Percentiles rank a stretch among this genome's conserved stretches.
Evolutionary conservation across 2,329 filamentous ascomycete genomes (phyloP).

Genomic region (Fusarium tuaranense): DNA sequence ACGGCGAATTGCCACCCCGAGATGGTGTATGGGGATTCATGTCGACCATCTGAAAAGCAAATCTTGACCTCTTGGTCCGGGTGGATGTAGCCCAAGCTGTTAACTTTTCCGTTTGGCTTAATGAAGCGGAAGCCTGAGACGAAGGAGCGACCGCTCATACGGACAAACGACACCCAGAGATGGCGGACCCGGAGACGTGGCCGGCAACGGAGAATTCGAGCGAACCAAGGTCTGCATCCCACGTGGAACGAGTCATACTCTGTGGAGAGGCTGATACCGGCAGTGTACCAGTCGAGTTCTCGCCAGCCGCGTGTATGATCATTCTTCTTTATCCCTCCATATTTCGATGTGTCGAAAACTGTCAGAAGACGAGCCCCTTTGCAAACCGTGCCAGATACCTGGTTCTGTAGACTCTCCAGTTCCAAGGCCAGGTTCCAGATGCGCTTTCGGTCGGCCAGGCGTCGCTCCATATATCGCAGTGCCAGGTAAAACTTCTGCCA

Average conservation of each 20-base stretch:
- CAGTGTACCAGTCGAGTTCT: neutral
- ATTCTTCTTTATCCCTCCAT: neutral
- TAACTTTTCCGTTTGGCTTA: neutral
- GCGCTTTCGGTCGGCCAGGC: conserved; percentile 10
- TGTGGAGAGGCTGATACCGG: neutral
- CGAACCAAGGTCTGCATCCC: conserved; percentile 3
- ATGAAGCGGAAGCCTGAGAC: conserved; percentile 21
- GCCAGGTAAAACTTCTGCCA: conserved; percentile 14
- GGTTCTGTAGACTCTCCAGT: neutral
- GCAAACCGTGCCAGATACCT: neutral
- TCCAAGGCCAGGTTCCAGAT: conserved; percentile 8
- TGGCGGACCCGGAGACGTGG: neutral
- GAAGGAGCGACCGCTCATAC: neutral
- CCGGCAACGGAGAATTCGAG: neutral
- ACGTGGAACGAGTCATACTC: neutral
- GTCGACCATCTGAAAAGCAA: neutral
- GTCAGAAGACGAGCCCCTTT: neutral
- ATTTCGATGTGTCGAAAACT: neutral
- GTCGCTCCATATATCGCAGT: neutral
- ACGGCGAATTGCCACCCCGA: conserved; percentile 15
- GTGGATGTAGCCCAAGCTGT: conserved; percentile 23
- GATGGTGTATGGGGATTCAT: conserved; percentile 3
- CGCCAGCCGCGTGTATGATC: neutral
- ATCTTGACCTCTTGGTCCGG: neutral
- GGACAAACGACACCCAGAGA: conserved; percentile 20